phyloP scores from a whole-genome alignment of 495 filamentous ascomycete genomes.

The Neurospora sp. region DNA sequence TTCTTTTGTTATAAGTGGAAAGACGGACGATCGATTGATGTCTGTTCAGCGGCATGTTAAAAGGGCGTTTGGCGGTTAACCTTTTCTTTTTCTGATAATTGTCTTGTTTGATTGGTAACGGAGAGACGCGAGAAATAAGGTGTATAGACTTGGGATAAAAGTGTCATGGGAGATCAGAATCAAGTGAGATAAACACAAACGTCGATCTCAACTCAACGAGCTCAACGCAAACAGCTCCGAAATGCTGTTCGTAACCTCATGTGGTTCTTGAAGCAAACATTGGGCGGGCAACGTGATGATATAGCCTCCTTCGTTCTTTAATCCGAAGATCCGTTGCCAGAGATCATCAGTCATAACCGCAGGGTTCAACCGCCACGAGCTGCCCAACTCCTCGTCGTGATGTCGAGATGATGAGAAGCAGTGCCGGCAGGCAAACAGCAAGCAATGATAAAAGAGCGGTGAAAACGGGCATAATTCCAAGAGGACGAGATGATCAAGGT shows the following conservation, averaged over 20 bases:
- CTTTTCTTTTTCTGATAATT: neutral
- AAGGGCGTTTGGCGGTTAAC: neutral
- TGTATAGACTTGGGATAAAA: neutral
- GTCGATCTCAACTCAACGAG: neutral
- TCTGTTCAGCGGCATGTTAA: neutral
- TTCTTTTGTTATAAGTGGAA: neutral
- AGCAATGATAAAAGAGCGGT: neutral
- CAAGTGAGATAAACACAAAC: neutral
- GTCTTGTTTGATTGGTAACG: neutral
- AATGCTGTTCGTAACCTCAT: neutral
- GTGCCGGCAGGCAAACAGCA: neutral
- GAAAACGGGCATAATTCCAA: neutral
- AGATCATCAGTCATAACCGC: neutral
- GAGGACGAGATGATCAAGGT: neutral
- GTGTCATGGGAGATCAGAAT: neutral
- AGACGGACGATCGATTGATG: neutral
- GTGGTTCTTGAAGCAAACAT: neutral
- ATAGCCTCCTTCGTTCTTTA: neutral
- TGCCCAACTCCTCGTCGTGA: neutral
- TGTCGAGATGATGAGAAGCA: neutral
- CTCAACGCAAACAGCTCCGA: neutral
- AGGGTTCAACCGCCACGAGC: too few relatives aligned
- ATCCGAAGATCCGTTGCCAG: neutral
- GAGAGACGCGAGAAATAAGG: neutral
- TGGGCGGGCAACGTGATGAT: neutral